Conservation (phyloP, 208 protist species). For the Vickermania spadyakhi region DNA sequence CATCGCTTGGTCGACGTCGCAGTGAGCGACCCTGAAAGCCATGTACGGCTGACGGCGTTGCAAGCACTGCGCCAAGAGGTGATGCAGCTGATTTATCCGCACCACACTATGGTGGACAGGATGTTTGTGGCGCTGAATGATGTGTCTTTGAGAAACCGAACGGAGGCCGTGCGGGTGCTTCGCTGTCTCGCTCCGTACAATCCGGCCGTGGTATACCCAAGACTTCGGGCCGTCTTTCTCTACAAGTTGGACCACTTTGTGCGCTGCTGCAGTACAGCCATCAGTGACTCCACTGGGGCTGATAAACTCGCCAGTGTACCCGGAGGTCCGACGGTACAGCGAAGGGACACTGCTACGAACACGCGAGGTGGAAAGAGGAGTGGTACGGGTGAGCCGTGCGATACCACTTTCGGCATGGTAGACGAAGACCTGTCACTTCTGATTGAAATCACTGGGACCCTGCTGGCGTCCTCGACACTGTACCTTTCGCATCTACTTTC, state of each 20-base stretch:
- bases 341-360: too few relatives aligned
- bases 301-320: background rate
- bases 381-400: background rate
- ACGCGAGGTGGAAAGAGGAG: background rate
- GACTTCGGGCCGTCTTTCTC: slow-evolving; percentile 52
- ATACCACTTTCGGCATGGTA: background rate
- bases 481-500: slow-evolving; percentile 28
- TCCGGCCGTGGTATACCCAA: slow-evolving; percentile 47
- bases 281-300: background rate
- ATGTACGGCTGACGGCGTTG: slow-evolving; percentile 47
- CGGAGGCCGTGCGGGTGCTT: slow-evolving; percentile 50
- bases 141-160: slow-evolving; percentile 40
- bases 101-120: slow-evolving; percentile 43
- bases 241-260: slow-evolving; percentile 42
- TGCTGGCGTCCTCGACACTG: slow-evolving; percentile 28
- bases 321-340: background rate
- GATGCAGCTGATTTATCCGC: slow-evolving; percentile 58
- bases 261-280: background rate
- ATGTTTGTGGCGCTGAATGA: slow-evolving; percentile 64
- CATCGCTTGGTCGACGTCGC: slow-evolving; percentile 59
- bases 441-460: slow-evolving; percentile 19
- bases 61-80: slow-evolving; percentile 32
- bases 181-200: slow-evolving; percentile 48
- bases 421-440: slow-evolving; percentile 19
- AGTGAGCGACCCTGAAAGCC: slow-evolving; percentile 54